Base-by-base conservation (phyloP, 1,284 basidiomycete species). In the Irpex rosettiformis region DNA sequence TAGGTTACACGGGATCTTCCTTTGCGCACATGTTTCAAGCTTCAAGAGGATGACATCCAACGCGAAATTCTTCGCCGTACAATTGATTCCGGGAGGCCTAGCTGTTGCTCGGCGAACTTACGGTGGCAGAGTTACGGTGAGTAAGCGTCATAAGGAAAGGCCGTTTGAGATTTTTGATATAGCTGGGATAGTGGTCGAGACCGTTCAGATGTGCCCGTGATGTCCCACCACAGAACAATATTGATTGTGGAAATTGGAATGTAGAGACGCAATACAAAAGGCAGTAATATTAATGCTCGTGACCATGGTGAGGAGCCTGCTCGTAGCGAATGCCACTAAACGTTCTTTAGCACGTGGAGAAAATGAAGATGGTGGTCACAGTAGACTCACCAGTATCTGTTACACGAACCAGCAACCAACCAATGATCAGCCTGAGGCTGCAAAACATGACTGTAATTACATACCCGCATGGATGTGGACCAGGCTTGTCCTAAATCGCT, bases 301-400 rank as follows among this genome's bases (percentile, higher is more conserved):
- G 77, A 48, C 70, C 74, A 62, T 81, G 77, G 68, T 85, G 81
- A 33, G 73, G 76, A 16, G 77, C 83, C 69, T 86, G 84, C 71
- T 89, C 83, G 71, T 90, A 96, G 56, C 88, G 89, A 58, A 95
- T 79, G 45, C 94, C 94, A 69, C 94, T 96, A 67, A 40, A 57
- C 37, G 60, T 29, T 37, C 54, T 21, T 47, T 21, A 61, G 22
- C 2, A 29, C n/a, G n/a, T 1, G n/a, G 1, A 24, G 7, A 21
- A n/a, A 3, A 43, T 27, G 27, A 18, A 27, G 42, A 21, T 18
- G 2, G 7, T 48, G 24, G 27, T 53, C 21, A n/a, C 21, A 18
- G 30, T 16, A 54, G 22, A 22, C 43, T n/a, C 8, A 52, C 52
- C 40, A 49, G 43, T 43, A 65, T 56, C 54, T 61, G 47, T 28